Conservation (phyloP, 148 eudicot species). For the Tetragonia tetragonoides region DNA sequence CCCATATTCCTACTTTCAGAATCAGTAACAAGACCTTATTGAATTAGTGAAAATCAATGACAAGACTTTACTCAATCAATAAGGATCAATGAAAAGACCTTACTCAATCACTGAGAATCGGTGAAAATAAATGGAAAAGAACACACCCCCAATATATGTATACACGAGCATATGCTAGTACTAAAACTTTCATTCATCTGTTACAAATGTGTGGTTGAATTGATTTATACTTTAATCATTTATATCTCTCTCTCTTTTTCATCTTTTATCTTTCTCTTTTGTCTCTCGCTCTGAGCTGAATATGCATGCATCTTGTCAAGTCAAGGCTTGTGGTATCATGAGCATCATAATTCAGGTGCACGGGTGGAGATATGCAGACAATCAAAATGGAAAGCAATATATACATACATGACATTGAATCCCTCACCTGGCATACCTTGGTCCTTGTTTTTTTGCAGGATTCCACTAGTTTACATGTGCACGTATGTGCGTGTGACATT, state of each 20-base stretch:
- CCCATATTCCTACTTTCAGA: too few relatives aligned
- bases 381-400: neutral
- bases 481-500: neutral
- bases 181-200: too few relatives aligned
- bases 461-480: neutral
- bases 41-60: too few relatives aligned
- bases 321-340: slow-evolving; percentile 1
- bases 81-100: too few relatives aligned
- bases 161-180: neutral
- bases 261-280: too few relatives aligned
- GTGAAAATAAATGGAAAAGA: too few relatives aligned
- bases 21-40: too few relatives aligned
- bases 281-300: neutral
- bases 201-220: too few relatives aligned
- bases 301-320: neutral
- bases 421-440: neutral
- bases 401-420: neutral
- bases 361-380: slow-evolving; percentile 10
- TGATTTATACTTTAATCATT: neutral
- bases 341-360: slow-evolving; percentile 18
- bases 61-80: too few relatives aligned
- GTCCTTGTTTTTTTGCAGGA: neutral
- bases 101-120: too few relatives aligned
- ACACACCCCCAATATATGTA: too few relatives aligned
- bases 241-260: neutral